Base-by-base conservation (phyloP, 305 asterid genomes). In the Monarda citriodora region DNA sequence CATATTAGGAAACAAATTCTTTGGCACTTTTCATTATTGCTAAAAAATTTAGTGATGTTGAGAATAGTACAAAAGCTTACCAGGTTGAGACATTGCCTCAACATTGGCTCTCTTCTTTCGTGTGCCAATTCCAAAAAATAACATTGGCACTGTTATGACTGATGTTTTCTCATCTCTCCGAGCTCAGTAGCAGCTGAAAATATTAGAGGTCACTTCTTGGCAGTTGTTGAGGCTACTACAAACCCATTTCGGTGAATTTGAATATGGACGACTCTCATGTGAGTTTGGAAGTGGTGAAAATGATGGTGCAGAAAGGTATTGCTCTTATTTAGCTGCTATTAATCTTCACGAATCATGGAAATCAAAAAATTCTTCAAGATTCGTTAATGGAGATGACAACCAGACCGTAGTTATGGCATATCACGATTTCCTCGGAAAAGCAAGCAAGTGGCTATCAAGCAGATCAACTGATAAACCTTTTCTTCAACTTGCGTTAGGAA, bases 51-150 rank as follows among this genome's bases (percentile, higher is more conserved):
- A 41, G 48, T 58, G 58, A 60, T 71, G 58, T 56, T 31, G 75
- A 69, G 54, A 56, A 60, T 60, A 57, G 53, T 56, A 70, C 74
- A 69, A 79, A 73, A 59, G 85, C 80, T 69, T 65, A 73, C 74
- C 98, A 92, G 98, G 98, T 45, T 69, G 46, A 56, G 97, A 92
- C 68, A 69, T 92, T 42, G 89, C 93, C 67, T 66, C 90, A 66
- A 89, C 98, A 29, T 67, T 92, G 71, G 89, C 98, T 56, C 93
- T 92, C 76, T 93, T 89, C 58, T 92, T 87, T 68, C 96, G 96
- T 44, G 88, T 92, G 71, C 96, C 98, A 10, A 92, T 92, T 72
- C 98, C 97, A 3, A 84, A 76, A 73, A 89, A 92, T 79, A 92
- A 75, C 78, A 84, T 85, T 50, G 98, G 98, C 77, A 66, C 80